Base-by-base conservation (phyloP, 164 flowering plant genomes). In the Akebia trifoliata region DNA sequence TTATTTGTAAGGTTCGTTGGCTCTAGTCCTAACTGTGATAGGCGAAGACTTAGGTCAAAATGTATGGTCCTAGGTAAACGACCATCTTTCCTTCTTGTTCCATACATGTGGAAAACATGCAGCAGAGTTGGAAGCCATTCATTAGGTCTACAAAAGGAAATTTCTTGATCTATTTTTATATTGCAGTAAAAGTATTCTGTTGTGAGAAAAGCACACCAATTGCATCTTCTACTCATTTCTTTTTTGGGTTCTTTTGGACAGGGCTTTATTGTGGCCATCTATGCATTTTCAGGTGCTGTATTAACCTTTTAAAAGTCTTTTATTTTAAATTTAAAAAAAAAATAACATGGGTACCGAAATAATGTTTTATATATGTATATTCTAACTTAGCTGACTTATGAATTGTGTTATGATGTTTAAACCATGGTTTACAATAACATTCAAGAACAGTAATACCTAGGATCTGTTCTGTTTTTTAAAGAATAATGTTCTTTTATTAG, bases 211-310 rank as follows among this genome's bases (percentile, higher is more conserved):
- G 4, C 18, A 37, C 43, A 34, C 39, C 54, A 38, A 53, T 29
- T 52, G 43, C 47, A 43, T 36, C 8, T 62, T 42, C 37, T n/a
- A 15, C 54, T 74, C 31, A 57, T 69, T 57, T 4, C 7, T 48
- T 42, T 14, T 37, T 17, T n/a, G n/a, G 62, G 51, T 73, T 39
- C 55, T 60, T 60, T 15, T 74, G 39, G 63, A 22, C 95, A 92
- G 98, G 98, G 79, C 54, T 56, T 75, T 26, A 22, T 72, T 56
- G 90, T 79, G 29, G 81, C 78, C 21, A 50, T 57, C 22, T 92
- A 82, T 76, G 92, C 95, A 5, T 43, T 85, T 56, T n/a, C 63
- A 54, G 98, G 98, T 89, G 54, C 87, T 60, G 34, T 28, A 9
- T 25, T 17, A 45, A 51, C 44, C 37, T 29, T 20, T 43, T 1